Percentiles rank a stretch among this genome's conserved stretches.
These are phyloP conservation scores for Steccherinum ochraceum DNA, from an alignment of 768 basidiomycete species.

Conservation along the genomic window DNA sequence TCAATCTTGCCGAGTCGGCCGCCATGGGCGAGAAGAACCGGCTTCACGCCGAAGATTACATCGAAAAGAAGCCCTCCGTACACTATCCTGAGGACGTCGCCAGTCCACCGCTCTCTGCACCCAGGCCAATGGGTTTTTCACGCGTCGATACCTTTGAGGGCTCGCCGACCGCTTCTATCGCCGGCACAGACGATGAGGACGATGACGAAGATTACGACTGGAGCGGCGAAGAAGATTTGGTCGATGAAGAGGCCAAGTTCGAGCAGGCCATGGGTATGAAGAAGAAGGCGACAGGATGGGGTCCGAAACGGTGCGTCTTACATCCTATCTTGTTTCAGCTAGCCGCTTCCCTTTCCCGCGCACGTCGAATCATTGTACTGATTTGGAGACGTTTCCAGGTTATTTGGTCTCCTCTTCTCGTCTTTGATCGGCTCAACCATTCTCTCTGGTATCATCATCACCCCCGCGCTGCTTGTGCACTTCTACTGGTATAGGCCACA, in stretches of 20 bases:
- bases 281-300: constrained; percentile 40
- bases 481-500: constrained; percentile 67
- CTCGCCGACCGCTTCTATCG: constrained; percentile 37
- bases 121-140: constrained; percentile 1
- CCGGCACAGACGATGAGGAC: constrained; percentile 53
- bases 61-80: constrained; percentile 34
- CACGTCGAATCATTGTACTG: neutral
- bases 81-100: constrained; percentile 46
- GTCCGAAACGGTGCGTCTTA: constrained; percentile 43
- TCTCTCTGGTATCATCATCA: constrained; percentile 53
- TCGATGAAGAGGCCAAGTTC: constrained; percentile 63
- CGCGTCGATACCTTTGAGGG: constrained; percentile 13
- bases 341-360: neutral
- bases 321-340: neutral
- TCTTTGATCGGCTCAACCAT: constrained; percentile 68
- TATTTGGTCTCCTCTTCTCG: constrained; percentile 59
- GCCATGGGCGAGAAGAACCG: constrained; percentile 16
- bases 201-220: constrained; percentile 64
- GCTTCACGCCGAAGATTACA: constrained; percentile 7
- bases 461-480: constrained; percentile 57
- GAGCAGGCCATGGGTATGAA: constrained; percentile 51
- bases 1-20: constrained; percentile 11
- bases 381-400: constrained; percentile 30
- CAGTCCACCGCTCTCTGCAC: constrained; percentile 16
- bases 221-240: constrained; percentile 73